Evolutionary conservation across 139 green algal species (phyloP).

Genomic region (Haematococcus sp.): DNA sequence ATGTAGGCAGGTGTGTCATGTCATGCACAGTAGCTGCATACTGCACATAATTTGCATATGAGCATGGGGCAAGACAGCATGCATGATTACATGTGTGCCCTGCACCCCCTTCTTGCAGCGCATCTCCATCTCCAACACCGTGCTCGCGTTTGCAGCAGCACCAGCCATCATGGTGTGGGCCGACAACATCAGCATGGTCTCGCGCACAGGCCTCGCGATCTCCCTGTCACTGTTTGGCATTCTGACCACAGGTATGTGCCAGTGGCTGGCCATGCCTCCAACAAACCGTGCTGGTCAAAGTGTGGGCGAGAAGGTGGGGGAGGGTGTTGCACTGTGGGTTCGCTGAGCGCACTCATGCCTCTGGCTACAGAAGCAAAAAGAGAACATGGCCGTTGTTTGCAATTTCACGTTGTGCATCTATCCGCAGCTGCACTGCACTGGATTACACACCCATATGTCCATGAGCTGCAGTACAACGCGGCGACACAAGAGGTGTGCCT

Average conservation of each 20-base stretch:
- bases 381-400: neutral
- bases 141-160: constrained; percentile 27
- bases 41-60: no score
- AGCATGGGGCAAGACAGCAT: no score
- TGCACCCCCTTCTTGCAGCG: constrained; percentile 10
- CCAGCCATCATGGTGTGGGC: constrained; percentile 33
- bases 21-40: no score
- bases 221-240: constrained; percentile 37
- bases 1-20: no score
- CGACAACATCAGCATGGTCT: constrained; percentile 21
- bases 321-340: no score
- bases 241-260: constrained; percentile 33
- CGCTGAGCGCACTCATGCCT: no score
- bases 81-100: no score
- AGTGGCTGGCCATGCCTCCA: no score
- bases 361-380: neutral
- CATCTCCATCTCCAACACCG: constrained; percentile 44
- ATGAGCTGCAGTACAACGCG: constrained; percentile 37
- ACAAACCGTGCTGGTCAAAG: no score
- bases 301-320: no score
- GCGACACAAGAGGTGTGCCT: constrained; percentile 10
- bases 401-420: neutral
- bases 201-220: constrained; percentile 26
- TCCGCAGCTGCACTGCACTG: constrained; percentile 41
- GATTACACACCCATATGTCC: constrained; percentile 46